Conservation (phyloP, 2,329 filamentous ascomycete genomes). For the Fusarium ambrosium region DNA sequence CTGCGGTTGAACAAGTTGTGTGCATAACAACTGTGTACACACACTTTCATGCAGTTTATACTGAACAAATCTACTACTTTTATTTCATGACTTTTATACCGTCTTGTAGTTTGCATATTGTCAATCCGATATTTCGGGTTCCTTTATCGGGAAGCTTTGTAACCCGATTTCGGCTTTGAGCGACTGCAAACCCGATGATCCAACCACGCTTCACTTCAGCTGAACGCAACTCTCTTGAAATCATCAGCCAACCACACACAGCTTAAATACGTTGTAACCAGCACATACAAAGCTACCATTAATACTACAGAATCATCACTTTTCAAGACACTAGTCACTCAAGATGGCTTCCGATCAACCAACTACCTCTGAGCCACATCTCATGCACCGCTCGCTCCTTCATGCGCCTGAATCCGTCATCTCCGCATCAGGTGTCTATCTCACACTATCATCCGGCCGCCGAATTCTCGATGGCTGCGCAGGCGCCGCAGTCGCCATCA, state of each 20-base stretch:
- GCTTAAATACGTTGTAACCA: not conserved
- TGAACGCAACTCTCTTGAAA: not conserved
- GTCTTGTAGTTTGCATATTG: not conserved
- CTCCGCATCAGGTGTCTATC: conserved; percentile 57
- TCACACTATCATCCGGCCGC: conserved; percentile 51
- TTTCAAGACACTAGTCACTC: not conserved
- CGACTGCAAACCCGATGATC: not conserved
- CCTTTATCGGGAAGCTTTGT: not conserved
- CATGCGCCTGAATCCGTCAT: conserved; percentile 53
- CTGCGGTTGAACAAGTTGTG: not conserved
- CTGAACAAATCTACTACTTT: not conserved
- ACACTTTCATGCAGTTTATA: not conserved
- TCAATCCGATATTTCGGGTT: not conserved
- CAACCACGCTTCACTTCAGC: not conserved
- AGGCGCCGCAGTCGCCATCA: conserved; percentile 69
- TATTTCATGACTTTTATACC: not conserved
- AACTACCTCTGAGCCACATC: conserved; percentile 28
- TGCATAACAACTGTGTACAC: not conserved
- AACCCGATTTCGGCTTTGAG: conserved; percentile 7
- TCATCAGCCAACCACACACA: not conserved
- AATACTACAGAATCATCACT: not conserved
- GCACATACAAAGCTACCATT: not conserved
- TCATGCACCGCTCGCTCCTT: conserved; percentile 54
- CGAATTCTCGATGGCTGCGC: conserved; percentile 77
- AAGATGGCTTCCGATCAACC: not conserved